phyloP scores from a whole-genome alignment of 495 filamentous ascomycete genomes.

The Aspergillus wentii region DNA sequence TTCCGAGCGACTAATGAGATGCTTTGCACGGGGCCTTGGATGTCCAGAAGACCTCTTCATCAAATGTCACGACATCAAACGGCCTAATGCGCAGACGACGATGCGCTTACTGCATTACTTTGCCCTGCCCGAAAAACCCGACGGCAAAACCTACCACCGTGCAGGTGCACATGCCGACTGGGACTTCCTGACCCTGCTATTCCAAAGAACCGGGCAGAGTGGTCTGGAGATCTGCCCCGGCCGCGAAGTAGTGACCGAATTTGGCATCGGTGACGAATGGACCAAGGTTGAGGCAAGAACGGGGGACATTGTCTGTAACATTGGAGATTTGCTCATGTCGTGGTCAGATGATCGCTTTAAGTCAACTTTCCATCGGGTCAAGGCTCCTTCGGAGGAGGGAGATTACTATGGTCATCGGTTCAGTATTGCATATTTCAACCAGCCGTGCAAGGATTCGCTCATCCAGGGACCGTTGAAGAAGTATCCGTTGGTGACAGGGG shows the following conservation, averaged over 20 bases:
- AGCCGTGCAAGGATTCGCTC: conserved; percentile 53
- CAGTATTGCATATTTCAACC: conserved; percentile 64
- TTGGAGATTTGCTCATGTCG: conserved; percentile 64
- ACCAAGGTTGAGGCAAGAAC: conserved; percentile 53
- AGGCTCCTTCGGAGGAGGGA: conserved; percentile 45
- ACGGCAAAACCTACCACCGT: conserved; percentile 48
- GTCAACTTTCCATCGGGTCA: conserved; percentile 58
- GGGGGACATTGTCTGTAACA: conserved; percentile 62
- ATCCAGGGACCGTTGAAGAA: conserved; percentile 59
- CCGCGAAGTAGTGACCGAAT: conserved; percentile 54
- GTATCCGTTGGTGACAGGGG: conserved; percentile 54
- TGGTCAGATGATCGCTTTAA: conserved; percentile 70
- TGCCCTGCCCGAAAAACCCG: conserved; percentile 33
- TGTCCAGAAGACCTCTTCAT: conserved; percentile 55
- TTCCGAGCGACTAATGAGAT: conserved; percentile 52
- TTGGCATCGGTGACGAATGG: conserved; percentile 56
- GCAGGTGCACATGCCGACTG: conserved; percentile 63
- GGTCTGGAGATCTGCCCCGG: conserved; percentile 65
- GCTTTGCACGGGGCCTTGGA: conserved; percentile 54
- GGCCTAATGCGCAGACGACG: conserved; percentile 49
- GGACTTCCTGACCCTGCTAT: conserved; percentile 61
- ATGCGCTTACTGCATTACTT: conserved; percentile 58
- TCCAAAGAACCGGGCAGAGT: conserved; percentile 57
- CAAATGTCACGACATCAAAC: conserved; percentile 44
- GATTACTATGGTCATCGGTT: conserved; percentile 58